These are phyloP conservation scores for Irpex sp. DNA, from an alignment of 1,284 basidiomycete genomes.

Conservation along the genomic window DNA sequence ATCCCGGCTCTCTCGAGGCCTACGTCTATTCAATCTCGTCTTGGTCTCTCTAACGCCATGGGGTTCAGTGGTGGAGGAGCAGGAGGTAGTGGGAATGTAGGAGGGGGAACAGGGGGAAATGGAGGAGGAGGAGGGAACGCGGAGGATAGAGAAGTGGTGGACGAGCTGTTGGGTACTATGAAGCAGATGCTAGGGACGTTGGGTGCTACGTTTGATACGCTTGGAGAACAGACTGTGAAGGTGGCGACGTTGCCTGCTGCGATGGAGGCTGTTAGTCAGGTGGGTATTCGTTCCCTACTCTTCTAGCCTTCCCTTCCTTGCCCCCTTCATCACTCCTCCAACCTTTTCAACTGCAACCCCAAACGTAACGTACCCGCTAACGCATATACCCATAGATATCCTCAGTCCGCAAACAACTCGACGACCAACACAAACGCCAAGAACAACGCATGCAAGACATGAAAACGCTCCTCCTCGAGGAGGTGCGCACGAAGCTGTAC, in stretches of 20 bases:
- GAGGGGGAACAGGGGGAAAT: too few species aligned
- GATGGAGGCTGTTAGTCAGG: constrained; percentile 41
- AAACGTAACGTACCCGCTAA: not conserved
- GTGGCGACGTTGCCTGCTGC: constrained; percentile 40
- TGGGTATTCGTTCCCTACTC: constrained; percentile 23
- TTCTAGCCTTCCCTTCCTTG: not conserved
- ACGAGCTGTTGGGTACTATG: constrained; percentile 40
- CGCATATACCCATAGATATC: constrained; percentile 30
- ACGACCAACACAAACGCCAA: constrained; percentile 36
- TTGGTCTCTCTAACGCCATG: too few species aligned
- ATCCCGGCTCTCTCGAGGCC: too few species aligned
- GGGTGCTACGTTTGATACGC: constrained; percentile 37
- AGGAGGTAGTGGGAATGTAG: too few species aligned
- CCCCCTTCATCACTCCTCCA: too few species aligned
- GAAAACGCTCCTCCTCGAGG: constrained; percentile 30
- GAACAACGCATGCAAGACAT: constrained; percentile 34
- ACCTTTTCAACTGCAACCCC: too few species aligned
- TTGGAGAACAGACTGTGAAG: constrained; percentile 42
- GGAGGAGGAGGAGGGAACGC: too few species aligned
- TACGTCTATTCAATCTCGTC: too few species aligned
- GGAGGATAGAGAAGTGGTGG: constrained; percentile 37
- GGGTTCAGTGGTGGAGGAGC: too few species aligned
- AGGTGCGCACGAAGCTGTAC: constrained; percentile 37
- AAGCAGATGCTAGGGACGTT: constrained; percentile 37
- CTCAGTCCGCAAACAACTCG: constrained; percentile 32